Evolutionary conservation across 2,329 filamentous ascomycete genomes (phyloP).

Genomic region (Apiospora marii): DNA sequence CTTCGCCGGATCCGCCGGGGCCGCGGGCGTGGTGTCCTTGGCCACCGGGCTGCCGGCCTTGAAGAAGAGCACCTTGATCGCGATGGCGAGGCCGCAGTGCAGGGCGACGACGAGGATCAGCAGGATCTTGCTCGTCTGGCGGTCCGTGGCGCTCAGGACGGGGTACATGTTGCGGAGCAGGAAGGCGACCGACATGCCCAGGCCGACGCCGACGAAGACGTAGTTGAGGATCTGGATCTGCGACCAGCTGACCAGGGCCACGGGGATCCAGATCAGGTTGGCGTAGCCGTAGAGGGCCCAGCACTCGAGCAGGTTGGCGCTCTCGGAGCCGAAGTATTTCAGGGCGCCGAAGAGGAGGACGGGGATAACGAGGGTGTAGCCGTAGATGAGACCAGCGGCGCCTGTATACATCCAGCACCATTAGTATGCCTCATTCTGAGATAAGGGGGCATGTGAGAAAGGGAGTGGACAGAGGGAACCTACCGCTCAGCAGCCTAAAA

Average conservation of each 20-base stretch:
- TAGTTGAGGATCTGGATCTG: constrained; percentile 88
- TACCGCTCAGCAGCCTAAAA: constrained; percentile 86
- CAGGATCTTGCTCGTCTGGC: constrained; percentile 87
- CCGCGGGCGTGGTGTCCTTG: constrained; percentile 28
- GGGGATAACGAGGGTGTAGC: constrained; percentile 90
- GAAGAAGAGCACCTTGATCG: constrained; percentile 98
- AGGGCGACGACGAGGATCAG: constrained; percentile 83
- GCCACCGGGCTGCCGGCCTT: constrained; percentile 73
- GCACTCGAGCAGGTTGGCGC: constrained; percentile 92
- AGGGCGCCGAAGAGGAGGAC: constrained; percentile 85
- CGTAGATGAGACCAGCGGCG: constrained; percentile 91
- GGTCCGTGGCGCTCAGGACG: constrained; percentile 90
- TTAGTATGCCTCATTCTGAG: neutral
- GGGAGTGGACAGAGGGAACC: constrained; percentile 34
- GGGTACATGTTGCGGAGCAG: constrained; percentile 88
- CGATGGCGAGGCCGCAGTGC: constrained; percentile 88
- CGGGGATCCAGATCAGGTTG: constrained; percentile 96
- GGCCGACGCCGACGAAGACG: constrained; percentile 88
- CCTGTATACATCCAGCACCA: constrained; percentile 51
- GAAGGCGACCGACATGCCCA: constrained; percentile 83
- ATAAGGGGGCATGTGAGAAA: constrained; percentile 11
- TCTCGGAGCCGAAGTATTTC: constrained; percentile 95
- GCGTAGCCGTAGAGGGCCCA: constrained; percentile 95
- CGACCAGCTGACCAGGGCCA: constrained; percentile 91
- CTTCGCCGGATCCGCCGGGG: constrained; percentile 26